Evolutionary conservation across 2,329 filamentous ascomycete species (phyloP).

Genomic region (Reticulascus tulasneorum): DNA sequence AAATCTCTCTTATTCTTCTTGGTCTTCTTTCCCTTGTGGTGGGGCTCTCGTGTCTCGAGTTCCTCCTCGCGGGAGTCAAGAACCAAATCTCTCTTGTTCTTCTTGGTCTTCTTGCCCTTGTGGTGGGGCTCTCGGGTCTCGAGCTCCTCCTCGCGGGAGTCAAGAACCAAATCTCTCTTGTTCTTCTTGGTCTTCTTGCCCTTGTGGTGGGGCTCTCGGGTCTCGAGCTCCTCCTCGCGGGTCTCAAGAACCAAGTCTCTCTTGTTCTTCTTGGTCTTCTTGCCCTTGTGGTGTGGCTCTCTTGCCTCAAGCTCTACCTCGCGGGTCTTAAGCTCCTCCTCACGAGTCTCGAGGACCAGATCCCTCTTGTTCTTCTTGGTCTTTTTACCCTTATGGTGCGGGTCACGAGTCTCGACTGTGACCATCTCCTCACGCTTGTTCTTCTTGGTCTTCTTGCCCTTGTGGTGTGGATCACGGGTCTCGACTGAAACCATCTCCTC

Average conservation of each 20-base stretch:
- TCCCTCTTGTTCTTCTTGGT: constrained; percentile 2
- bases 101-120: constrained; percentile 6
- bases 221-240: constrained; percentile 6
- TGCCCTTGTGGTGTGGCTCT: constrained; percentile 10
- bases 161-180: constrained; percentile 3
- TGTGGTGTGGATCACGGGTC: constrained; percentile 15
- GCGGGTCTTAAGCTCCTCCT: too few relatives aligned
- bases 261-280: constrained; percentile 11
- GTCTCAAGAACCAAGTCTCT: constrained; percentile 3
- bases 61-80: neutral
- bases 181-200: constrained; percentile 14
- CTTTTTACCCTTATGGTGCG: constrained; percentile 1
- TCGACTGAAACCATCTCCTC: constrained; percentile 7
- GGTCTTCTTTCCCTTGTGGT: constrained; percentile 10
- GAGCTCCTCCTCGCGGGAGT: neutral
- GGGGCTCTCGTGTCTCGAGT: constrained; percentile 14
- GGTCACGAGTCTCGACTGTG: neutral
- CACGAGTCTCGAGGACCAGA: constrained; percentile 3
- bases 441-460: constrained; percentile 12
- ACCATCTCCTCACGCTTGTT: constrained; percentile 5
- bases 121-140: constrained; percentile 12
- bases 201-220: constrained; percentile 14
- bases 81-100: neutral
- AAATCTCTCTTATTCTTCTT: constrained; percentile 7
- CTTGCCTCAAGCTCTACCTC: constrained; percentile 11